Base-by-base conservation (phyloP, 78 protist genomes). In the Dictyostelium citrinum region DNA sequence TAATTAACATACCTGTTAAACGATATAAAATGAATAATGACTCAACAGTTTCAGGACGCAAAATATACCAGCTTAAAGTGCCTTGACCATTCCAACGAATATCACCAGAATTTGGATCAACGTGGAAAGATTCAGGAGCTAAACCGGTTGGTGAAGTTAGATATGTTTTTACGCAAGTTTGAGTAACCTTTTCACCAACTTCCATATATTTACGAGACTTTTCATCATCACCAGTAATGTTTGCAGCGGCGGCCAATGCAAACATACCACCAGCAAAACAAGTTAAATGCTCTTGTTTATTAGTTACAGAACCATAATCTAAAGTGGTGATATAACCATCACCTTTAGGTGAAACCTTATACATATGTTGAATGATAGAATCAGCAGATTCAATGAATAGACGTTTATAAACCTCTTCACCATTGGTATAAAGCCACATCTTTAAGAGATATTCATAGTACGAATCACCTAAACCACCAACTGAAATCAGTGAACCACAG, bases 211-310 rank as follows among this genome's bases (percentile, higher is more conserved):
- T 2, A 0, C 39, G 6, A 29, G 41, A 60, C 16, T 75, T 22
- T 29, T 8, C 2, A 12, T 35, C 55, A 2, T 86, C 64, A 7
- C 24, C 22, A 14, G 88, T 5, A 16, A 78, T 80, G 17, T 71
- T 61, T 7, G 76, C 24, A 1, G 81, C 95, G 6, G 93, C 97
- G 17, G 95, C 98, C 8, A 97, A 93, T 5, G 96, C 98, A 22
- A 98, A 86, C 99, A 98, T 98, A 35, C 99, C 99, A 35, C 96
- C 98, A 5, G 95, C 91, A 41, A 98, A 97, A 84, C 99, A 98
- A 14, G 97, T 98, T 24, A 98, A 51, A 45, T 97, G 98, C 70
- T 98, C 99, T 98, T 97, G 91, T 20, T 43, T 93, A 29, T 49
- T 71, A 22, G 58, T 17, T 31, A 20, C 22, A 24, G 10, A 22